phyloP scores from a whole-genome alignment of 2,329 filamentous ascomycete genomes.

The Penicillium sp. region DNA sequence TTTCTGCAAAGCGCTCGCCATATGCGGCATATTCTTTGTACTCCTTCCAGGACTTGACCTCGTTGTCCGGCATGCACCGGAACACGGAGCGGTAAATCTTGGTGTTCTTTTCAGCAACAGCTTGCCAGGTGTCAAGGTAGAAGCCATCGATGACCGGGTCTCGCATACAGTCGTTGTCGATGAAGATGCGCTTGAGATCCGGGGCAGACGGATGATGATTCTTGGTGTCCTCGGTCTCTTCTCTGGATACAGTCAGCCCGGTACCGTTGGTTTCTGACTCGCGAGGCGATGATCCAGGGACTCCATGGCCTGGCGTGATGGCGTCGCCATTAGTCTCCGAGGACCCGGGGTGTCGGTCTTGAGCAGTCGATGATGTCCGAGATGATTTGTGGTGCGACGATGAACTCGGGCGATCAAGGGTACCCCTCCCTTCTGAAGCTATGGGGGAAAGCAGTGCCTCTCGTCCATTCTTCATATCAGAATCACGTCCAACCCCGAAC shows the following conservation, averaged over 20 bases:
- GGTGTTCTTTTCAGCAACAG: conserved; percentile 90
- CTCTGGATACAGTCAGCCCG: conserved; percentile 57
- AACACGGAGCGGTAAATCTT: conserved; percentile 92
- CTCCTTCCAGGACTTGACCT: conserved; percentile 89
- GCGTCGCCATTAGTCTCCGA: conserved; percentile 24
- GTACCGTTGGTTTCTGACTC: conserved; percentile 86
- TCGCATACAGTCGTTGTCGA: conserved; percentile 90
- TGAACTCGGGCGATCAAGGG: conserved; percentile 55
- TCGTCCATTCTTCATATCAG: conserved; percentile 63
- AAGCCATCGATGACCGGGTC: conserved; percentile 84
- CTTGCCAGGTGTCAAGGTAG: conserved; percentile 84
- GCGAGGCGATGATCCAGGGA: conserved; percentile 68
- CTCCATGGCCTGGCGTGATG: conserved; percentile 53
- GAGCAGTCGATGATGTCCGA: conserved; percentile 17
- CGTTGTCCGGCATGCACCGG: conserved; percentile 93
- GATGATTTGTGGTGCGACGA: conserved; percentile 38
- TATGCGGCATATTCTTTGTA: conserved; percentile 86
- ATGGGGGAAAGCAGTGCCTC: conserved; percentile 72
- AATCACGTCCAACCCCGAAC: conserved; percentile 68
- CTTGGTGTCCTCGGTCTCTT: conserved; percentile 53
- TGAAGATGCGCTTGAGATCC: conserved; percentile 71
- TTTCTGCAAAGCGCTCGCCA: conserved; percentile 71
- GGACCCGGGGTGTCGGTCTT: conserved; percentile 19
- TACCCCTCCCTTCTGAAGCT: conserved; percentile 65
- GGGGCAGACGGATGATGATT: conserved; percentile 51